Conservation (phyloP, 768 basidiomycete species). For the Filobasidium floriforme region DNA sequence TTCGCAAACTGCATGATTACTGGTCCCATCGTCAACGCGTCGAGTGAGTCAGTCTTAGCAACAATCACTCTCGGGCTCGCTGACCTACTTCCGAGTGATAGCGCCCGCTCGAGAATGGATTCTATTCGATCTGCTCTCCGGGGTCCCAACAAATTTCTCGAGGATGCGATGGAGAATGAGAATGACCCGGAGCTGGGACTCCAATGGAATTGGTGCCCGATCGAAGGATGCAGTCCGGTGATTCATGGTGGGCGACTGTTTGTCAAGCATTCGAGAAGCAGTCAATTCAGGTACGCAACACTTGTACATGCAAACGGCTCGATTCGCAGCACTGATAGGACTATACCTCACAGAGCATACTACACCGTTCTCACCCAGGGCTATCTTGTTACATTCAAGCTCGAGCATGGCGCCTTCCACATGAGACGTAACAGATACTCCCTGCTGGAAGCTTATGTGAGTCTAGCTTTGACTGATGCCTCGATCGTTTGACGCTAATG, state of each 20-base stretch:
- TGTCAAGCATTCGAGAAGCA: slow-evolving; percentile 60
- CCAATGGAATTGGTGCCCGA: slow-evolving; percentile 74
- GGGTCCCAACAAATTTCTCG: not conserved
- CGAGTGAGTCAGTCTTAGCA: slow-evolving; percentile 48
- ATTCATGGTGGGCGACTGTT: slow-evolving; percentile 66
- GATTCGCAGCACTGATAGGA: not conserved
- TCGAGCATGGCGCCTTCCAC: slow-evolving; percentile 58
- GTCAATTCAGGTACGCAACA: slow-evolving; percentile 65
- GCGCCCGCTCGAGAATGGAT: slow-evolving; percentile 39
- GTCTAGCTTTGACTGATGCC: slow-evolving; percentile 9
- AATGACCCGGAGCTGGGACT: slow-evolving; percentile 5
- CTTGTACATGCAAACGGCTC: not conserved
- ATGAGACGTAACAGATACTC: slow-evolving; percentile 47
- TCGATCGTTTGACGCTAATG: slow-evolving; percentile 52
- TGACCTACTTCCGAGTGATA: not conserved
- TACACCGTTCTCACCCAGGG: slow-evolving; percentile 69
- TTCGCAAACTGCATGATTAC: slow-evolving; percentile 63
- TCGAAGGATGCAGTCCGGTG: slow-evolving; percentile 71
- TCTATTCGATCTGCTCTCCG: slow-evolving; percentile 18
- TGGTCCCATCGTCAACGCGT: slow-evolving; percentile 70
- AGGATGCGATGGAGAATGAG: not conserved
- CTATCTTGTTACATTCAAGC: slow-evolving; percentile 63
- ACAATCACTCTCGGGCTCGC: not conserved
- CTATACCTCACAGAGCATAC: slow-evolving; percentile 52
- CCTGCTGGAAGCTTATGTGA: slow-evolving; percentile 44